These are phyloP conservation scores for Euryodendron excelsum DNA, from an alignment of 148 eudicot genomes.

Conservation along the genomic window DNA sequence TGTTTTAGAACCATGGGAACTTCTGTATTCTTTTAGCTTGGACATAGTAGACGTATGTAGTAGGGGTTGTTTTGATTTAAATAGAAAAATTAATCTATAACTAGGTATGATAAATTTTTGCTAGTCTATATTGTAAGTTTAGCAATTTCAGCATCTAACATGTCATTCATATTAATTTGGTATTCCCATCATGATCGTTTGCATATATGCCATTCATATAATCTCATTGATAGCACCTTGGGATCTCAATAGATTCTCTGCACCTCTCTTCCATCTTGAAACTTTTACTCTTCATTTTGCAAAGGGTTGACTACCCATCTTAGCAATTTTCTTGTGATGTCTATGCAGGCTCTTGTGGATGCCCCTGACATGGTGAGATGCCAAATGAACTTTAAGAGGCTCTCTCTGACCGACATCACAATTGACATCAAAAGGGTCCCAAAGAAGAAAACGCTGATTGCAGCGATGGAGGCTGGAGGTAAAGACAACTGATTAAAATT, in stretches of 20 bases:
- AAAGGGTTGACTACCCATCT: background rate
- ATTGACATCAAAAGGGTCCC: constrained; percentile 65
- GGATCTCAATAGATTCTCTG: background rate
- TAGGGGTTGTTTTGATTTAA: no score
- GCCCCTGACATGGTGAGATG: constrained; percentile 69
- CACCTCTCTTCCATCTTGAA: background rate
- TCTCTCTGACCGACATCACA: constrained; percentile 56
- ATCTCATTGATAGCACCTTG: background rate
- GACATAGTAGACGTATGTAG: no score
- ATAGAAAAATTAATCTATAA: no score
- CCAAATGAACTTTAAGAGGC: constrained; percentile 70
- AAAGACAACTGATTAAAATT: background rate
- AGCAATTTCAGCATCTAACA: background rate
- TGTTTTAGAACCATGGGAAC: no score
- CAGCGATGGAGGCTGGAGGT: constrained; percentile 88
- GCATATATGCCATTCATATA: no score
- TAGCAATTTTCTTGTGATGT: background rate
- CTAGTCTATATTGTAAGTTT: no score
- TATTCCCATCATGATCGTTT: background rate
- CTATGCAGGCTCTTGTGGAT: constrained; percentile 58
- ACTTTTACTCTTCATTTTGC: background rate
- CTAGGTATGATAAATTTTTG: no score
- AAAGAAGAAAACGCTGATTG: constrained; percentile 62
- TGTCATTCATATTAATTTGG: background rate
- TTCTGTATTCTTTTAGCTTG: no score